Evolutionary conservation across 768 basidiomycete genomes (phyloP).

Genomic region (Phylloporus arenicola): DNA sequence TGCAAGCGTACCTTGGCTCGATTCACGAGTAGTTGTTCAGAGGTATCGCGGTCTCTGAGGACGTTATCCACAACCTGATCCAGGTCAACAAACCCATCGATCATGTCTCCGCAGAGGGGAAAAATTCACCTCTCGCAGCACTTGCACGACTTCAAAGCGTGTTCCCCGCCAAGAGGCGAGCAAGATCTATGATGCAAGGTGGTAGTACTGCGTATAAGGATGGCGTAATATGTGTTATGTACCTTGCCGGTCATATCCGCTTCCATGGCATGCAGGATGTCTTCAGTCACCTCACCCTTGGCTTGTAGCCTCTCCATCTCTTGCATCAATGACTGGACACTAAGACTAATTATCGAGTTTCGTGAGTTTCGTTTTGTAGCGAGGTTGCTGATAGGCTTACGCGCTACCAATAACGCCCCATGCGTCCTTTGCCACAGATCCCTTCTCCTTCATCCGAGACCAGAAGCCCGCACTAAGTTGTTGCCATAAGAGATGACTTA

Average conservation of each 20-base stretch:
- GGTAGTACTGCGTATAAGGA: background rate
- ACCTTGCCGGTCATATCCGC: slow-evolving; percentile 92
- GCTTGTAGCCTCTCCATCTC: slow-evolving; percentile 90
- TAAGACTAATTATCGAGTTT: slow-evolving; percentile 16
- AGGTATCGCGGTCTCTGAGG: slow-evolving; percentile 69
- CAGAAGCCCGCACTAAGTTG: slow-evolving; percentile 75
- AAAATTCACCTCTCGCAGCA: slow-evolving; percentile 60
- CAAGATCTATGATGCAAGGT: slow-evolving; percentile 54
- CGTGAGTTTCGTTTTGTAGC: slow-evolving; percentile 60
- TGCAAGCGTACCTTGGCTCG: slow-evolving; percentile 68
- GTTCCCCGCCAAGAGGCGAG: slow-evolving; percentile 98
- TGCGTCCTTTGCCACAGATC: slow-evolving; percentile 87
- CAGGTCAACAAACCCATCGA: background rate
- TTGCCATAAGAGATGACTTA: background rate
- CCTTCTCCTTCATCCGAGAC: slow-evolving; percentile 92
- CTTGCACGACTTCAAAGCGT: slow-evolving; percentile 88
- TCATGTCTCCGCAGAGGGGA: slow-evolving; percentile 3
- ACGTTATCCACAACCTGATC: slow-evolving; percentile 74
- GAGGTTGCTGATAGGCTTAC: slow-evolving; percentile 40
- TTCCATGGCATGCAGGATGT: slow-evolving; percentile 79
- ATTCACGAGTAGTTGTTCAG: slow-evolving; percentile 67
- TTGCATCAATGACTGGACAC: slow-evolving; percentile 32
- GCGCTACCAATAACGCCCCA: slow-evolving; percentile 97
- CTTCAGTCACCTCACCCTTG: slow-evolving; percentile 85
- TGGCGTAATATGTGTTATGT: slow-evolving; percentile 1